Base-by-base conservation (phyloP, 169 alveolate species). In the Cytauxzoon felis region DNA sequence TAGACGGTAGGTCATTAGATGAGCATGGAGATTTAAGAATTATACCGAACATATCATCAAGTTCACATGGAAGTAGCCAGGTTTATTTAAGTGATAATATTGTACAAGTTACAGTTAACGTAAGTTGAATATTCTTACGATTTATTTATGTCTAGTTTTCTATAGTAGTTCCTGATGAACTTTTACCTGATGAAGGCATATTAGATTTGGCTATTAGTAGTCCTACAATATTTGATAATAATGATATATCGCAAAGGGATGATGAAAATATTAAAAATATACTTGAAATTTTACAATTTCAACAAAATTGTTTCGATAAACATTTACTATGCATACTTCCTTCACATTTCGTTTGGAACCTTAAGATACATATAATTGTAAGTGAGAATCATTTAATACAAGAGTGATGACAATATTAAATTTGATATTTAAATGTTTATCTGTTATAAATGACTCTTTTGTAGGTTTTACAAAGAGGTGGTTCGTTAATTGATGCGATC, bases 391-490 rank as follows among this genome's bases (percentile, higher is more conserved):
- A n/a, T n/a, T n/a, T n/a, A n/a, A n/a, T n/a, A n/a, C n/a, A n/a
- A n/a, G n/a, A n/a, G n/a, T n/a, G n/a, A n/a, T n/a, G n/a, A n/a
- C n/a, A n/a, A n/a, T n/a, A n/a, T n/a, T n/a, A n/a, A n/a, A n/a
- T n/a, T n/a, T n/a, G n/a, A n/a, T 56, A 18, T 50, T 21, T 21
- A 21, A 16, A 8, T 2, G 34, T 23, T 38, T 56, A 56, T 8
- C 27, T 23, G 23, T 9, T 27, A 52, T 8, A 52, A 5, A 52
- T 42, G 26, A 36, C 42, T 13, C 13, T 13, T 38, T 38, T 54
- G 16, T 68, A 68, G 87, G 81, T 83, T 45, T 49, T 83, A 18
- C 78, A 83, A 52, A 64, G 78, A 24, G 91, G 91, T 30, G 91
- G 91, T 26, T 69, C 81, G 21, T 16, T 65, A 30, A 16, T 73